phyloP scores from a whole-genome alignment of 192 early-diverging fungal genomes.

The Blastocladiella britannica region DNA sequence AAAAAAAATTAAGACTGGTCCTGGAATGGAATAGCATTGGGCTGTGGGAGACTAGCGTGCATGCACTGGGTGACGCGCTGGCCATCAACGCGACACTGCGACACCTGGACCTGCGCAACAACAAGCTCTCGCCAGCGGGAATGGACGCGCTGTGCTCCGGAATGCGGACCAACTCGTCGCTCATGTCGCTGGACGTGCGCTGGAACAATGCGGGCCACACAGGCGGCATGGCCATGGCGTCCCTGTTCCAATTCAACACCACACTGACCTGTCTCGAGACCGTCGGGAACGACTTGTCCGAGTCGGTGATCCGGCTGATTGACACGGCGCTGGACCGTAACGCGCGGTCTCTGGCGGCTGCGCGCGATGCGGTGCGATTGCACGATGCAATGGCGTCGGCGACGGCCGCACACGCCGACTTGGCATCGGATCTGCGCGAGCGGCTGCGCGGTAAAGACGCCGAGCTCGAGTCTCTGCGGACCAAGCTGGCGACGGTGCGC shows the following conservation, averaged over 20 bases:
- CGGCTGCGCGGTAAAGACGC: too few relatives aligned
- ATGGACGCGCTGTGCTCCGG: conserved; percentile 16
- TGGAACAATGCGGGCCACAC: conserved; percentile 33
- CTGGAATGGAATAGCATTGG: conserved; percentile 44
- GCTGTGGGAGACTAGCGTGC: conserved; percentile 30
- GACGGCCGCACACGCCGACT: too few relatives aligned
- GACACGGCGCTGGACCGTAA: neutral
- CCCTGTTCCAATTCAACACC: conserved; percentile 25
- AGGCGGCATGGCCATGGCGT: conserved; percentile 22
- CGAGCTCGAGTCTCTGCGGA: too few relatives aligned
- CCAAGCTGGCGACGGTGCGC: too few relatives aligned
- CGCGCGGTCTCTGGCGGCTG: neutral
- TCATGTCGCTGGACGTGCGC: conserved; percentile 19
- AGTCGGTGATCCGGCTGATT: conserved; percentile 2
- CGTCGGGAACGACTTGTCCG: conserved; percentile 33
- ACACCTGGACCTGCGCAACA: conserved; percentile 32
- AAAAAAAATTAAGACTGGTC: conserved; percentile 15
- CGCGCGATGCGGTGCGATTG: too few relatives aligned
- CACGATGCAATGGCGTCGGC: too few relatives aligned
- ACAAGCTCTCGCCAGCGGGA: conserved; percentile 28
- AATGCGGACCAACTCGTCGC: conserved; percentile 22
- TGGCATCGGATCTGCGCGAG: too few relatives aligned
- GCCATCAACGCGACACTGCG: conserved; percentile 23
- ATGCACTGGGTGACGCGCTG: conserved; percentile 26
- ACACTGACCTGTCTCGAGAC: conserved; percentile 18